Conservation (phyloP, 176 grass and related monocot species). For the Oryza meridionalis region DNA sequence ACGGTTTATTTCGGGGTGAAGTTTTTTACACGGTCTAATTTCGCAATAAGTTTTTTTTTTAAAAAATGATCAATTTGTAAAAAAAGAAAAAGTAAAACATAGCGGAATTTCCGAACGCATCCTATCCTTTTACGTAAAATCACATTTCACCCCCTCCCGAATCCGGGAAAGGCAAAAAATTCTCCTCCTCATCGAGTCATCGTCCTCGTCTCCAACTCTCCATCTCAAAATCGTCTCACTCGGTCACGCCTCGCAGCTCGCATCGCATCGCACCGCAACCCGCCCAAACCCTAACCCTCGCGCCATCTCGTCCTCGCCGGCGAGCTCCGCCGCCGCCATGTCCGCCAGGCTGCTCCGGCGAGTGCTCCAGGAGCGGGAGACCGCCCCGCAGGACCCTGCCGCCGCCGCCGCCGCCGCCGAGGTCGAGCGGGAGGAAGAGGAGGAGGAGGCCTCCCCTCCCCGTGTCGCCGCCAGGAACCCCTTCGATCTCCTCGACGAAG, state of each 20-base stretch:
- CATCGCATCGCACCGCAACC: background rate
- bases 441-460: constrained; percentile 33
- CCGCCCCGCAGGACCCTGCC: constrained; percentile 42
- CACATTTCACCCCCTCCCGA: background rate
- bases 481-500: constrained; percentile 81
- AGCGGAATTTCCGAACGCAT: background rate
- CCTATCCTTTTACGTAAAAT: background rate
- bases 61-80: too few relatives aligned
- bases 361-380: constrained; percentile 77
- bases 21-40: too few relatives aligned
- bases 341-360: constrained; percentile 72
- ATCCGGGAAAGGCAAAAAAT: constrained; percentile 4
- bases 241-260: background rate
- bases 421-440: constrained; percentile 45
- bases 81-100: too few relatives aligned
- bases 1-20: too few relatives aligned
- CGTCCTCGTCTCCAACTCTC: constrained; percentile 4
- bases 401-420: constrained; percentile 24
- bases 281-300: constrained; percentile 57
- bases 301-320: background rate
- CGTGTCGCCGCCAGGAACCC: constrained; percentile 58
- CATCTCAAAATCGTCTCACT: constrained; percentile 26
- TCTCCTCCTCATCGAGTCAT: background rate
- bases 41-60: too few relatives aligned
- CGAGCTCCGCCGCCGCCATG: constrained; percentile 45